Evolutionary conservation across 2,329 filamentous ascomycete species (phyloP).

Genomic region (Penicillium crustosum): DNA sequence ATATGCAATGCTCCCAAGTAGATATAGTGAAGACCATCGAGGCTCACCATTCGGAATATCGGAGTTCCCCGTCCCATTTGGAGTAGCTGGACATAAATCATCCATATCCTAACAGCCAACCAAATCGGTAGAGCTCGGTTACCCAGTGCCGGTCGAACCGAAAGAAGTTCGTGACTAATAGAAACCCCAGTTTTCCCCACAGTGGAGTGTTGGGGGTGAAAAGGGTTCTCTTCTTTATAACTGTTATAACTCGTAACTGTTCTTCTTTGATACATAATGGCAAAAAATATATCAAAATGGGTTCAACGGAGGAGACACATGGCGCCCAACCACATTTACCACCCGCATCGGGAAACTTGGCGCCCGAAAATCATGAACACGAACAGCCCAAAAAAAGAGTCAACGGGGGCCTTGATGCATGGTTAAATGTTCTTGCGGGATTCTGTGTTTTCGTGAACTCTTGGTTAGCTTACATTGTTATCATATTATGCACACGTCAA

Average conservation of each 20-base stretch:
- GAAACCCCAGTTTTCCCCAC: slow-evolving; percentile 21
- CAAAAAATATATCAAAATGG: neutral
- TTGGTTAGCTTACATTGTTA: slow-evolving; percentile 22
- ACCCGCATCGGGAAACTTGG: neutral
- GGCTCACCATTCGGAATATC: neutral
- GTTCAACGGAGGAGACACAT: slow-evolving; percentile 10
- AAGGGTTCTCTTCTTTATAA: slow-evolving; percentile 2
- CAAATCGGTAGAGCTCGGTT: slow-evolving; percentile 25
- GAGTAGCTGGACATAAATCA: neutral
- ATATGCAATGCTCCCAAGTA: neutral
- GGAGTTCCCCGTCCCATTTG: neutral
- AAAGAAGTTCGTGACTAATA: slow-evolving; percentile 23
- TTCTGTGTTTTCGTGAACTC: slow-evolving; percentile 38
- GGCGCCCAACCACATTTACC: neutral
- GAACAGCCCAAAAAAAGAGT: slow-evolving; percentile 13
- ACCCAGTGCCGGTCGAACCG: slow-evolving; percentile 22
- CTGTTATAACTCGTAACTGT: neutral
- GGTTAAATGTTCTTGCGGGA: slow-evolving; percentile 31
- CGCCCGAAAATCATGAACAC: neutral
- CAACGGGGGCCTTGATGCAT: slow-evolving; percentile 31
- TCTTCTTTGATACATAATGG: slow-evolving; percentile 3
- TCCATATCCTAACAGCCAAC: neutral
- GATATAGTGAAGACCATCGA: neutral
- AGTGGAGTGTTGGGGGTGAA: slow-evolving; percentile 15
- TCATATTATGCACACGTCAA: neutral